A percentile compares a stretch with the other conserved stretches of the same genome.
phyloP scores from a whole-genome alignment of 1,284 basidiomycete genomes.

The Volvariella volvacea region DNA sequence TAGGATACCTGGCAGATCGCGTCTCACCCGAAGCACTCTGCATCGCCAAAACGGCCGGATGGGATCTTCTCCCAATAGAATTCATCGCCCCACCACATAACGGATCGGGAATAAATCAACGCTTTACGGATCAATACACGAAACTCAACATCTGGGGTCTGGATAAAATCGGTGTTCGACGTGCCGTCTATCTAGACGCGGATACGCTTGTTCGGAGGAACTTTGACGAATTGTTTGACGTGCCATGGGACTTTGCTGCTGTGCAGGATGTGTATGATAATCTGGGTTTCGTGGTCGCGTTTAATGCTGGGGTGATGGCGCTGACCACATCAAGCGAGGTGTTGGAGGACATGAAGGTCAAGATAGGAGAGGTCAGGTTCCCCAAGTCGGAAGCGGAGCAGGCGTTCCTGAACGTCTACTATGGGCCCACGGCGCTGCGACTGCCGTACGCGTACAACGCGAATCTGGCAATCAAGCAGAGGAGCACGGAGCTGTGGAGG shows the following conservation, averaged over 20 bases:
- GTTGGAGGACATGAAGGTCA: constrained; percentile 27
- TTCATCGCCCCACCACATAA: constrained; percentile 17
- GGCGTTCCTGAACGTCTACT: constrained; percentile 38
- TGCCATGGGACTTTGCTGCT: constrained; percentile 36
- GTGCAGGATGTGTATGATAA: constrained; percentile 33
- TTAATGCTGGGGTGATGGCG: constrained; percentile 39
- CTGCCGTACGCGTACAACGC: constrained; percentile 40
- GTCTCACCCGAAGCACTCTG: constrained; percentile 33
- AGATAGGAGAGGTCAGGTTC: constrained; percentile 23
- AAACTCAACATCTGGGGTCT: constrained; percentile 38
- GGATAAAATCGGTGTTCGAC: constrained; percentile 24
- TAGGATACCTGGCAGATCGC: constrained; percentile 32
- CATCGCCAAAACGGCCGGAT: constrained; percentile 30
- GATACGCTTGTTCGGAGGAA: constrained; percentile 34
- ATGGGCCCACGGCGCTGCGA: constrained; percentile 26
- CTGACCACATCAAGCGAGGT: constrained; percentile 25
- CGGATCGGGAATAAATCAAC: constrained; percentile 24
- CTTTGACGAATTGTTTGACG: constrained; percentile 38
- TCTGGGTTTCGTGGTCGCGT: constrained; percentile 28
- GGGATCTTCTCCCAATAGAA: constrained; percentile 27
- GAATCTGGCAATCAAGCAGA: constrained; percentile 33
- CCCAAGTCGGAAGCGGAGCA: constrained; percentile 33
- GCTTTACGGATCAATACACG: constrained; percentile 37
- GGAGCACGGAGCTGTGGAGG: constrained; percentile 24
- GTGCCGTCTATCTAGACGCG: constrained; percentile 33